Conservation (phyloP, 768 basidiomycete species). For the Auriscalpium microsporum region DNA sequence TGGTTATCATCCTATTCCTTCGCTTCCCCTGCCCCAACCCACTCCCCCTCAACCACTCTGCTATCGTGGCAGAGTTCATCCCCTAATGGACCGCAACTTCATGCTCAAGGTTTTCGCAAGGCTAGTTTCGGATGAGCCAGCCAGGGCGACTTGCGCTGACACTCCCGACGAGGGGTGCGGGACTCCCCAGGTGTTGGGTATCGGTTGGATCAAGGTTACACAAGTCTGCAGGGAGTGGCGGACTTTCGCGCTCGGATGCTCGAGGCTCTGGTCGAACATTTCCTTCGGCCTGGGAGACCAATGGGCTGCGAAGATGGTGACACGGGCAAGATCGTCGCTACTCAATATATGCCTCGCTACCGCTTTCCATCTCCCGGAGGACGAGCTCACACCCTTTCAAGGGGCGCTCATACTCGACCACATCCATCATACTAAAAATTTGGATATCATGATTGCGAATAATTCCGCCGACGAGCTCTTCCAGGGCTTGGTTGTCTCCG, state of each 20-base stretch:
- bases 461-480: neutral
- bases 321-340: neutral
- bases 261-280: neutral
- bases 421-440: neutral
- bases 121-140: no score
- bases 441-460: neutral
- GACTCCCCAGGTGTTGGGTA: no score
- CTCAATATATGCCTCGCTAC: neutral
- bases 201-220: neutral
- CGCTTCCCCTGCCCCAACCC: no score
- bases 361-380: no score
- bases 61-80: no score
- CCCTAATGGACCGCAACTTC: no score
- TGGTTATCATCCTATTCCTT: no score
- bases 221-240: neutral
- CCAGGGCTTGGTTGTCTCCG: neutral
- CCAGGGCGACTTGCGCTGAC: no score
- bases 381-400: neutral
- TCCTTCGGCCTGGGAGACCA: neutral
- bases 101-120: no score
- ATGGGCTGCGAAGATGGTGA: neutral
- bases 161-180: no score
- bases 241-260: neutral
- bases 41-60: no score
- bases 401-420: neutral